phyloP scores from a whole-genome alignment of 2,329 filamentous ascomycete genomes.

The Colletotrichum coccodes region DNA sequence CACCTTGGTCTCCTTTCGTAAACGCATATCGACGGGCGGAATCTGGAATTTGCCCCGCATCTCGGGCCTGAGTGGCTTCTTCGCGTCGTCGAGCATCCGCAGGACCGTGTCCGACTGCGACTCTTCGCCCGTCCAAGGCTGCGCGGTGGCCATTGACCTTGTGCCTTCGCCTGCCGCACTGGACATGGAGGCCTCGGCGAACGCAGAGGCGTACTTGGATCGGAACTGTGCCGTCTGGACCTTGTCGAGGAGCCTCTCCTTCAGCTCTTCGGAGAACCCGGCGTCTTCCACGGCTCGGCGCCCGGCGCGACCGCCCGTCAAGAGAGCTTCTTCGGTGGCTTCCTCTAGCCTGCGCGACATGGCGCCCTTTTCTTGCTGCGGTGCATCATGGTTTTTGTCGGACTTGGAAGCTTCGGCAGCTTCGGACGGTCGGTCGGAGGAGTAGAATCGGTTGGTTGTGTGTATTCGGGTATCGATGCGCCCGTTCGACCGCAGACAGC shows the following conservation, averaged over 20 bases:
- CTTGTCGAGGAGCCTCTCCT: constrained; percentile 65
- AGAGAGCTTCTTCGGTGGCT: constrained; percentile 71
- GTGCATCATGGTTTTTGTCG: neutral
- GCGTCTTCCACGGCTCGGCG: constrained; percentile 69
- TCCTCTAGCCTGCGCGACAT: constrained; percentile 69
- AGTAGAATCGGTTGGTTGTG: constrained; percentile 5
- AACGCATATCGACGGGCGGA: constrained; percentile 63
- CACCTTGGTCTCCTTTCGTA: constrained; percentile 50
- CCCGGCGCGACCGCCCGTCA: constrained; percentile 69
- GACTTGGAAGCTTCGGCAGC: neutral
- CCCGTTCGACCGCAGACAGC: neutral
- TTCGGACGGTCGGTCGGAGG: constrained; percentile 19
- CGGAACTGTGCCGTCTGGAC: constrained; percentile 65
- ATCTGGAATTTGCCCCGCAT: constrained; percentile 57
- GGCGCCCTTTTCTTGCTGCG: constrained; percentile 45
- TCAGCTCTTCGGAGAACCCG: constrained; percentile 72
- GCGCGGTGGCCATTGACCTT: constrained; percentile 72
- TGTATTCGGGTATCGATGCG: neutral
- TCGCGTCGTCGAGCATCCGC: constrained; percentile 85
- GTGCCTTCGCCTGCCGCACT: constrained; percentile 75
- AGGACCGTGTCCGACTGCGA: constrained; percentile 78
- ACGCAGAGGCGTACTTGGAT: constrained; percentile 58
- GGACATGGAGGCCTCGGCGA: constrained; percentile 59
- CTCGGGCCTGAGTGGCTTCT: constrained; percentile 71
- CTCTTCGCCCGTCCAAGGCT: constrained; percentile 85